Evolutionary conservation across 202 grass and related monocot genomes (phyloP), one percentile per base, ranked within the genome.

Genomic region (Musa balbisiana): DNA sequence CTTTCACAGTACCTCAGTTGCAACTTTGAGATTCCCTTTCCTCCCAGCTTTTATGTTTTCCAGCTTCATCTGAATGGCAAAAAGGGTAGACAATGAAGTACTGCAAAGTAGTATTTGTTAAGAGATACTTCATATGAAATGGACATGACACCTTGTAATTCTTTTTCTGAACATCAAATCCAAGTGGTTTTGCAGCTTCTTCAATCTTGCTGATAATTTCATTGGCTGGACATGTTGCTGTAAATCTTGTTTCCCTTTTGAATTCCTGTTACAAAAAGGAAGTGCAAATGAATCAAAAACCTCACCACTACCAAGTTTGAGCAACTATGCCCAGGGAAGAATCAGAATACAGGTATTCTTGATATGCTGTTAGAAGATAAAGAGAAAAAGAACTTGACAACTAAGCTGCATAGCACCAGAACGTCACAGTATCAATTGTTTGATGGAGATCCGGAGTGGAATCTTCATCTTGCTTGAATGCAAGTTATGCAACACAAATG

Each of bases 231-330:
- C 81, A 86, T 80, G 83, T 93, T 82, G 91, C 90, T 73, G 87
- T 90, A 53, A 93, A 93, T 75, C 91, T 93, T 71, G 87, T 93
- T 93, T 90, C 91, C 60, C 91, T 86, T 81, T 90, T 93, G 51
- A 88, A 93, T 85, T 93, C 91, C 91, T 93, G 79, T 22, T 27
- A 69, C 21, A n/a, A 79, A 62, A 79, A 60, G 68, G 14, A 58
- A 10, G n/a, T 49, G 13, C 33, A 43, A 43, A 43, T 43, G 33
- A 43, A 43, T 43, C 33, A 43, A 43, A 43, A 43, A 43, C 33
- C 5, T 43, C 33, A 3, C 33, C 0, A 8, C 33, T 6, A 43
- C 33, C 33, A 8, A 33, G 3, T 33, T 33, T 33, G 29, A 33
- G 29, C 29, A 33, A 33, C 29, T 33, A 6, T 43, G 5, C 5